Conservation (phyloP, 257 asterid genomes). For the Coffea eugenioides region DNA sequence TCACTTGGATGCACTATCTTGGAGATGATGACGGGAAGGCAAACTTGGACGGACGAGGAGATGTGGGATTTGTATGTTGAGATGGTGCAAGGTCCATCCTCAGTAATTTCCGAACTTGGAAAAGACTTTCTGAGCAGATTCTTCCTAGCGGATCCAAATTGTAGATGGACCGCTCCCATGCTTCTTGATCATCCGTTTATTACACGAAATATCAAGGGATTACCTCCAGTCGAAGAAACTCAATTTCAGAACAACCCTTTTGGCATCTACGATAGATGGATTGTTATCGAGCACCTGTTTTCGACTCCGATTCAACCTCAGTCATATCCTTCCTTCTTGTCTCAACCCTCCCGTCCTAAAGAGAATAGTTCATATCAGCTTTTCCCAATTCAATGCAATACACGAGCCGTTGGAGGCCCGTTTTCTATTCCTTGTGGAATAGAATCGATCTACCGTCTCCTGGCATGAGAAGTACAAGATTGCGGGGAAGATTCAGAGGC, state of each 20-base stretch:
- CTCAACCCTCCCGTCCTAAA: background rate
- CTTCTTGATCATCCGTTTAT: constrained; percentile 3
- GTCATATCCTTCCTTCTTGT: background rate
- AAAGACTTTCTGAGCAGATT: constrained; percentile 1
- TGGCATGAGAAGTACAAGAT: too few species aligned
- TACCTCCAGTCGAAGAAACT: background rate
- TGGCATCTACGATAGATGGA: background rate
- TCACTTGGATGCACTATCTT: constrained; percentile 2
- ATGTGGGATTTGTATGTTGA: background rate
- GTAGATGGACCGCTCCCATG: background rate
- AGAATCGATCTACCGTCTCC: too few species aligned
- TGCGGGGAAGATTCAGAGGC: too few species aligned
- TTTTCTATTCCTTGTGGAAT: too few species aligned
- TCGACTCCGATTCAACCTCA: background rate
- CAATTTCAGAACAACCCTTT: background rate
- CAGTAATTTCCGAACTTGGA: background rate
- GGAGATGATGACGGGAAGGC: constrained; percentile 6
- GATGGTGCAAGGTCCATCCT: background rate
- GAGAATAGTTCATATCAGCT: too few species aligned
- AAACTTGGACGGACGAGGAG: background rate
- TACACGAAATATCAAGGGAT: background rate
- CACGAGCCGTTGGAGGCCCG: too few species aligned
- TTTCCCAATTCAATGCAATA: too few species aligned
- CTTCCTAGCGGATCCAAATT: background rate
- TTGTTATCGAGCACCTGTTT: background rate